Evolutionary conservation across 345 rosid species (phyloP), one percentile per base, ranked within the genome.

Genomic region (Sonneratia caseolaris): DNA sequence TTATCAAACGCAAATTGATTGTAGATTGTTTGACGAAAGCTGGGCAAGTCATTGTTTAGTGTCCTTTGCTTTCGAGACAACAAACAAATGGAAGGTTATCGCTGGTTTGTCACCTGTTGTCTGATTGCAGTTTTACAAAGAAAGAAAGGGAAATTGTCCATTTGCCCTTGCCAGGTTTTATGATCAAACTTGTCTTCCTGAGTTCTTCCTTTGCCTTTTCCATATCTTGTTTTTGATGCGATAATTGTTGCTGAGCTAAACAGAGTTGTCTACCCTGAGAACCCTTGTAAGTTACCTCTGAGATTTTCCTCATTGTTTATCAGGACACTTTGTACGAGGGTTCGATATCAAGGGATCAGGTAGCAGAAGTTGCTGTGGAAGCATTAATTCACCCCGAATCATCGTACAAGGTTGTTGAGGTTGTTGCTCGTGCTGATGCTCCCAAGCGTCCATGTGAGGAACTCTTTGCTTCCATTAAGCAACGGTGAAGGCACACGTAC

Each of bases 301-400:
- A 36, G 14, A 64, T 74, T 15, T 56, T 62, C 22, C 68, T 13
- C 35, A 15, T 70, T 19, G 4, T 38, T 66, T 53, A 42, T 47
- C 76, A 93, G 97, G 97, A 93, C 76, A 89, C 93, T 35, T 81
- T 90, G 27, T 91, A 76, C 68, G 91, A 84, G 77, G 97, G 97
- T 19, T 82, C 79, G 76, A 89, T 93, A 74, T 93, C 98, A 18
- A 85, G 97, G 79, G 97, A 89, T 77, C 83, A 78, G 75, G 97
- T 91, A 13, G 96, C 96, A 1, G 92, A 91, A 81, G 92, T 87
- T 73, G 89, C 97, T 19, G 90, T 91, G 19, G 91, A 89, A 84
- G 91, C 97, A 66, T 72, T 93, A 70, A 65, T 77, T 48, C 76
- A 74, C 57, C 90, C 88, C 0, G 92, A 91, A 84, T 82, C 96